These are phyloP conservation scores for Daldinia bambusicola DNA, from an alignment of 495 filamentous ascomycete genomes.

Conservation along the genomic window DNA sequence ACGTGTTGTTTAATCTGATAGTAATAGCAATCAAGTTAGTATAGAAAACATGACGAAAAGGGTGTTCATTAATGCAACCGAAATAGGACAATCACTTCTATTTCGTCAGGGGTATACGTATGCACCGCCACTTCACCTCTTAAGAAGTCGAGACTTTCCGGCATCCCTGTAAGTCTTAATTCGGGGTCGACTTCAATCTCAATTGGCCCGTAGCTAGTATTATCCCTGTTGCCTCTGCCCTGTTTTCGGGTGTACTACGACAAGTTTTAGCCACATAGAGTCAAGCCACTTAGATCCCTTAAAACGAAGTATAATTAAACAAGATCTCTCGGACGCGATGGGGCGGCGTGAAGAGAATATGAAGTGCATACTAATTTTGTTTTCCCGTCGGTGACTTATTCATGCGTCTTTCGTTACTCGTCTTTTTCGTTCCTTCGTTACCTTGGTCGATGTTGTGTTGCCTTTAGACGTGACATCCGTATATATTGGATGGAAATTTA, in stretches of 20 bases:
- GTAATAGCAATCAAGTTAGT: constrained; percentile 2
- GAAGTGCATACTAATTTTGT: constrained; percentile 28
- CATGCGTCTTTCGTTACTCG: constrained; percentile 30
- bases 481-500: constrained; percentile 19
- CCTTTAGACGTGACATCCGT: constrained; percentile 27
- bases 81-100: constrained; percentile 31
- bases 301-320: constrained; percentile 50
- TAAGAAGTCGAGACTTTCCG: constrained; percentile 26
- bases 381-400: constrained; percentile 26
- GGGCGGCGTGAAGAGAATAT: constrained; percentile 28
- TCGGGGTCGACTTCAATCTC: constrained; percentile 26
- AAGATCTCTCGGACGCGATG: constrained; percentile 25
- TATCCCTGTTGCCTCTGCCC: constrained; percentile 37
- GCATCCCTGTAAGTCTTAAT: constrained; percentile 30
- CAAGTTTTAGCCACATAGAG: constrained; percentile 47
- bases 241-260: constrained; percentile 38
- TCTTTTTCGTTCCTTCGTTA: constrained; percentile 33
- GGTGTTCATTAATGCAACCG: constrained; percentile 15
- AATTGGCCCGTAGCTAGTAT: constrained; percentile 36
- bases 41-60: constrained; percentile 14
- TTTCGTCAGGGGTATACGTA: constrained; percentile 25
- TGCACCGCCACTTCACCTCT: constrained; percentile 44
- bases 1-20: not conserved
- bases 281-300: constrained; percentile 50
- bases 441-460: constrained; percentile 30